Conservation (phyloP, 495 filamentous ascomycete species). For the Penicillium riverlandense region DNA sequence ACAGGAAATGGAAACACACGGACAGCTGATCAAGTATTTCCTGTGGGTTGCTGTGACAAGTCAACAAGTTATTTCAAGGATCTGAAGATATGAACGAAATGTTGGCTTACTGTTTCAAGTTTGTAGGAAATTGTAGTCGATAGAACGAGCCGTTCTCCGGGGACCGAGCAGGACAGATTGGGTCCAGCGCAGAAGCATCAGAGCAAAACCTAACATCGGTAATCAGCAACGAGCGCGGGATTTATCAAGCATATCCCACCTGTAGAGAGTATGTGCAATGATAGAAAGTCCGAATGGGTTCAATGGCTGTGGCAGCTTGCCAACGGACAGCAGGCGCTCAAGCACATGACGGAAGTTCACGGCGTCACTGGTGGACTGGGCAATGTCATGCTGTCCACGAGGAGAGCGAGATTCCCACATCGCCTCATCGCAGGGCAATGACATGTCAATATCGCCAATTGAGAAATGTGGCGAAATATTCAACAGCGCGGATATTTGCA, state of each 20-base stretch:
- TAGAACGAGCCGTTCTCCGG: not conserved
- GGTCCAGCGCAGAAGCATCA: conserved; percentile 1
- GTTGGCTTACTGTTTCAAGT: conserved; percentile 1
- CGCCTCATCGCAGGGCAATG: conserved; percentile 2
- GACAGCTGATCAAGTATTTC: conserved; percentile 2
- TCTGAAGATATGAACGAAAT: not conserved
- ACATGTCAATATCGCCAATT: conserved; percentile 1
- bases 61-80: not conserved
- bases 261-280: conserved; percentile 3
- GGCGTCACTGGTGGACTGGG: not conserved
- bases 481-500: conserved; percentile 2
- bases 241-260: not conserved
- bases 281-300: conserved; percentile 1
- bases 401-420: not conserved
- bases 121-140: conserved; percentile 1
- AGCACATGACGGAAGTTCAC: conserved; percentile 1
- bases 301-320: conserved; percentile 1
- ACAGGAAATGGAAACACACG: conserved; percentile 1
- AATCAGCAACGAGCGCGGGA: not conserved
- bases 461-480: conserved; percentile 3
- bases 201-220: conserved; percentile 1
- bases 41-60: conserved; percentile 1
- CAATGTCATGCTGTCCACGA: not conserved
- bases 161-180: not conserved
- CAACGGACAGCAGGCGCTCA: conserved; percentile 1